Percentiles rank a stretch among this genome's conserved stretches.
Conservation (phyloP, 495 filamentous ascomycete species). For the Viridothelium virens region DNA sequence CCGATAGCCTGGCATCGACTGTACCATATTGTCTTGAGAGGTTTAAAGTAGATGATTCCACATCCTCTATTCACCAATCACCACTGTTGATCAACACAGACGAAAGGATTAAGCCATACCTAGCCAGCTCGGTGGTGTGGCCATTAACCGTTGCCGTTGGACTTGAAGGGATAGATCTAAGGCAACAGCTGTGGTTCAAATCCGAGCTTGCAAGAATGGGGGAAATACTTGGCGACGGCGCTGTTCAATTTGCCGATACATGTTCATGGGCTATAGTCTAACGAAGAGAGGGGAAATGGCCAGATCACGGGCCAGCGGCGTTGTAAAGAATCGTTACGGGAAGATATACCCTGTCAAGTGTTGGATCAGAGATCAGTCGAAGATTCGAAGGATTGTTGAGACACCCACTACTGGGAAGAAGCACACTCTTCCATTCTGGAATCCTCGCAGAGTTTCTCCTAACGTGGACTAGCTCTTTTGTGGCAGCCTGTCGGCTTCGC, state of each 20-base stretch:
- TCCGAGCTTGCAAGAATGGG: constrained; percentile 2
- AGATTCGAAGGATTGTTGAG: too few species aligned
- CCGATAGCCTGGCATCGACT: constrained; percentile 9
- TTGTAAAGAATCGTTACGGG: neutral
- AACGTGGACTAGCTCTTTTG: neutral
- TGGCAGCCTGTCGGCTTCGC: neutral
- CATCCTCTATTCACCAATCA: neutral
- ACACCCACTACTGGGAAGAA: too few species aligned
- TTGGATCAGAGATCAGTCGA: too few species aligned
- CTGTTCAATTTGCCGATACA: neutral
- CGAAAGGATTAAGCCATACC: neutral
- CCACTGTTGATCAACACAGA: neutral
- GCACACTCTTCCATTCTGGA: neutral
- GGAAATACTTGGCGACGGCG: neutral
- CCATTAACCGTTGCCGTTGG: neutral
- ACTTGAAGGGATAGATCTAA: neutral
- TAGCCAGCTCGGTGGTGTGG: neutral
- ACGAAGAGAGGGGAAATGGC: neutral
- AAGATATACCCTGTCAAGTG: too few species aligned
- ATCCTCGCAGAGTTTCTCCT: constrained; percentile 2
- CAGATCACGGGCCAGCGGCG: neutral
- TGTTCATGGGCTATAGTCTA: neutral
- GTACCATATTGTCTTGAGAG: constrained; percentile 14
- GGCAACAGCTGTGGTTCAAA: neutral
- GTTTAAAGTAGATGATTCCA: neutral